Evolutionary conservation across 192 early-diverging fungal species (phyloP), one percentile per base, ranked within the genome.

Genomic region (Gigaspora rosea): DNA sequence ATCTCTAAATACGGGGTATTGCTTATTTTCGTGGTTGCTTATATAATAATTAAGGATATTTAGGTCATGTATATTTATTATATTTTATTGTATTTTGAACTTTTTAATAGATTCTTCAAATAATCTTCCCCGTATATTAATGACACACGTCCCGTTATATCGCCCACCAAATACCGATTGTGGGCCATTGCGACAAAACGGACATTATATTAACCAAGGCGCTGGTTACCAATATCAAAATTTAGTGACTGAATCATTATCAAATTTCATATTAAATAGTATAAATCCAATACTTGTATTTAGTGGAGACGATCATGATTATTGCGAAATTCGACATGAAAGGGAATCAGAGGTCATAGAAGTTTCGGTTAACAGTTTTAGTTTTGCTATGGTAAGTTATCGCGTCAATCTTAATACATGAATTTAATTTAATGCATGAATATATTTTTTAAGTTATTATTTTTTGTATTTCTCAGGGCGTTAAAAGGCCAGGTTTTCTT

Each of bases 281-380:
- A 82, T 95, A 22, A 77, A 88, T 51, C 95, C 97, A 0, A 76
- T 79, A 0, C 82, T 92, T 1, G 85, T 96, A 3, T 92, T 97
- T 61, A 94, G 92, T 76, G 97, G 95, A 20, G 95, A 98, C 76
- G 95, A 98, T 79, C 97, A 98, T 71, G 97, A 98, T 76, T 92
- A 91, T 73, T 98, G 97, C 80, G 86, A 85, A 61, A 77, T 92
- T 5, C 48, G 79, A 2, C 93, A 94, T 61, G 32, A 59, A 27
- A 63, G 73, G 48, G 68, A 36, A 6, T 46, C 52, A 11, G 4
- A 20, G 3, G 78, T 77, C 1, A 77, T 81, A 0, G 89, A 91
- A 68, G 82, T 89, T 50, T 87, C 90, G 0, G 81, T 92, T 1
- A 87, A 87, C 13, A 88, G 86, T 4, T 90, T 90, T 78, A 89